Base-by-base conservation (phyloP, 2,329 filamentous ascomycete species). In the Trichoderma asperellum region DNA sequence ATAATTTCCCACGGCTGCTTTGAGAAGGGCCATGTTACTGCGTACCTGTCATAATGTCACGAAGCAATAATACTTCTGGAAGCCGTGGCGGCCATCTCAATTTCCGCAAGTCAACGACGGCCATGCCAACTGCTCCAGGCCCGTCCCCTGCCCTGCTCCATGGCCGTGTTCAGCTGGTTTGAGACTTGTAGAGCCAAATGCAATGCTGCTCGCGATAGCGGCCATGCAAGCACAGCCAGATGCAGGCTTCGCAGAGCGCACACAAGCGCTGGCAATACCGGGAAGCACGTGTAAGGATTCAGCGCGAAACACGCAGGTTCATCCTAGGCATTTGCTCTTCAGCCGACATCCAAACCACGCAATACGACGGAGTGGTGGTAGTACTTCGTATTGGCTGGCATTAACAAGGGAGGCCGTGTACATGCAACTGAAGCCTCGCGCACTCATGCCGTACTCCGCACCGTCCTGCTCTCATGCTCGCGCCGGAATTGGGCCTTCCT, bases 401-500 rank as follows among this genome's bases (percentile, higher is more conserved):
- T 16, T 29, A 61, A 11, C 43, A 52, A 62, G n/a, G 43, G 32
- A 32, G 59, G 43, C 43, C 21, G 40, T 52, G 40, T 21, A 47
- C 34, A 16, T 52, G n/a, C n/a, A 43, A 62, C n/a, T 18, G n/a
- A 49, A 56, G 62, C 52, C 62, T 56, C 62, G 43, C 37, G 37
- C 37, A 56, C 34, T 56, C 62, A 65, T 57, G 52, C 53, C 34
- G 62, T 56, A 49, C 62, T 65, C 62, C 52, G 52, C 62, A 65
- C 34, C 24, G 52, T 56, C n/a, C 61, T 43, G 40, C 37, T 35
- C 56, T 35, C 24, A 35, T 65, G 24, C 62, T 56, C 43, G 52
- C 40, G 49, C 62, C 62, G 62, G 62, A 65, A 57, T 47, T 66
- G 53, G 63, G 53, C 35, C 27, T 66, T n/a, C 24, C 62, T 56